Evolutionary conservation across 495 filamentous ascomycete genomes (phyloP), one percentile per base, ranked within the genome.

Genomic region (Schizothecium vesticola): DNA sequence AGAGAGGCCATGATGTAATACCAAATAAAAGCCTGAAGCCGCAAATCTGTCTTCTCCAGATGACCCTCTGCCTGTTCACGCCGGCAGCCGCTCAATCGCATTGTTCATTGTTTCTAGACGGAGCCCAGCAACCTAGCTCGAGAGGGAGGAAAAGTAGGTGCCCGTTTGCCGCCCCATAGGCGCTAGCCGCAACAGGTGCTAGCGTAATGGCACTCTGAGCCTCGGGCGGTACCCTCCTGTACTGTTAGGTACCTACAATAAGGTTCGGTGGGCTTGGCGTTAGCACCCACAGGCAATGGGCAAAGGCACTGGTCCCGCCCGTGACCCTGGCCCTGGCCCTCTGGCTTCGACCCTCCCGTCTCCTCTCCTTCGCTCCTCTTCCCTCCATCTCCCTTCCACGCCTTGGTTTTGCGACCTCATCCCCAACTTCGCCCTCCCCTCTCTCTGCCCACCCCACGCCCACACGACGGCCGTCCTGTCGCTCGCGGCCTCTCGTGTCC

Each of bases 301-400:
- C 43, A 51, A 51, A 51, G 43, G 43, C 43, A 51, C 43, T 51
- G 43, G 67, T 69, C 70, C 70, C 70, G 65, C 71, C 71, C 66
- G 65, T 70, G 70, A 66, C 69, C 63, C 59, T 65, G 63, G 22
- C 62, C 72, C 65, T 68, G 68, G 61, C 71, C 67, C 60, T 72
- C 73, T 65, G 70, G 73, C 71, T 73, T 71, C 71, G 69, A 68
- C 70, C 64, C 62, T 73, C 71, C 71, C 71, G 69, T 75, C 70
- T 71, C 69, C 67, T 66, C 56, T 61, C 68, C 36, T 61, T 70
- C 66, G 67, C 69, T 64, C 24, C 58, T 71, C 63, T 65, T 63
- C 71, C 69, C 51, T 29, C 62, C 63, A 36, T 59, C 65, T 56
- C 58, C 23, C 58, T 24, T 24, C 58, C 22, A 64, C 66, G 28